Evolutionary conservation across 2,329 filamentous ascomycete species (phyloP).

Genomic region (Leptographium radiaticola): DNA sequence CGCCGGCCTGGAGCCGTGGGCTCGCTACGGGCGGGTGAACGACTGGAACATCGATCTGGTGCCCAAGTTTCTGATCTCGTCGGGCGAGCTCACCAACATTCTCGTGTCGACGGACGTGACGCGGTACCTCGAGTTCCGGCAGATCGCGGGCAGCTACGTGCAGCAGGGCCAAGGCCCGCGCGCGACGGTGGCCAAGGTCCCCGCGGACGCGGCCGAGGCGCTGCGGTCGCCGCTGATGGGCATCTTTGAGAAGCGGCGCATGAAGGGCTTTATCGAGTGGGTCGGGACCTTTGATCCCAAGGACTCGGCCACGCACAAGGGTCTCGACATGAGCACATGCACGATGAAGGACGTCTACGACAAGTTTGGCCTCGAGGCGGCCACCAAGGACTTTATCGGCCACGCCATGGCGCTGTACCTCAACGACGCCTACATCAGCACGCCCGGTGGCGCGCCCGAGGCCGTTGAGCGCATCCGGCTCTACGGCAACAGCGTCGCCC

Average conservation of each 20-base stretch:
- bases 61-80: slow-evolving; percentile 96
- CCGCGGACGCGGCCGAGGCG: slow-evolving; percentile 82
- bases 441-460: slow-evolving; percentile 63
- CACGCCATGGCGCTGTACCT: slow-evolving; percentile 97
- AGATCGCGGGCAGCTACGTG: slow-evolving; percentile 91
- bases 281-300: slow-evolving; percentile 73
- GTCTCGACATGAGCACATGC: slow-evolving; percentile 62
- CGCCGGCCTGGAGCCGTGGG: slow-evolving; percentile 81
- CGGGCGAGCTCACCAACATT: slow-evolving; percentile 96
- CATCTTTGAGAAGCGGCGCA: slow-evolving; percentile 91
- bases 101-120: slow-evolving; percentile 91
- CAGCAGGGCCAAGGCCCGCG: slow-evolving; percentile 74
- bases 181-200: slow-evolving; percentile 92
- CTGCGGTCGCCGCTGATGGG: slow-evolving; percentile 91
- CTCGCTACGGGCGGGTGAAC: slow-evolving; percentile 90
- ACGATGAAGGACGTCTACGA: slow-evolving; percentile 99
- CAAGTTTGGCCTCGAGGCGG: slow-evolving; percentile 84
- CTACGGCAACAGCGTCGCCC: slow-evolving; percentile 94
- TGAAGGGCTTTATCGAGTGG: slow-evolving; percentile 95
- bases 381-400: slow-evolving; percentile 89
- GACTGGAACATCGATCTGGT: slow-evolving; percentile 99
- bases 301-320: slow-evolving; percentile 79
- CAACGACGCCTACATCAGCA: slow-evolving; percentile 73
- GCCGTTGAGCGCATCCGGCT: slow-evolving; percentile 84
- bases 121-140: slow-evolving; percentile 82